Evolutionary conservation across 768 basidiomycete genomes (phyloP), one percentile per base, ranked within the genome.

Genomic region (Pisolithus tinctorius): DNA sequence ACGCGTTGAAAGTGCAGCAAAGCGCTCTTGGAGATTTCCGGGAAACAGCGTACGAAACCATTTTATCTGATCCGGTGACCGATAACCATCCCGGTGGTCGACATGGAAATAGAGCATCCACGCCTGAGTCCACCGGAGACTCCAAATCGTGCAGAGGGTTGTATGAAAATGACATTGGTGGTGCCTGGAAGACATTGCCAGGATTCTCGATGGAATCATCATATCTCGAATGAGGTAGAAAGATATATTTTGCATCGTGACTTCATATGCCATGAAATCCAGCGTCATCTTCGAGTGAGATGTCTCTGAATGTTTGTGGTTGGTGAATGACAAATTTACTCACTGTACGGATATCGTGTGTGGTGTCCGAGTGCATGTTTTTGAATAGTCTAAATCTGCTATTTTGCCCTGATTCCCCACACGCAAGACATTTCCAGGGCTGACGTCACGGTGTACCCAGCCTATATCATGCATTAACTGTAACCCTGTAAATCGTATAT

Each of bases 401-500:
- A 59, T 16, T 25, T 54, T 57, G 1, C 13, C 49, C 4, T 20
- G 26, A 11, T 5, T 36, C 51, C 2, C 42, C 41, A 46, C 43
- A 6, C 50, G 20, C 8, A 59, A 37, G 14, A 59, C 44, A 36
- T 59, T 59, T 6, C 56, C 58, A 13, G 48, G n/a, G 30, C 58
- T 59, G 36, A 59, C 44, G 30, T 59, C 58, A 8, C 55, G 53
- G 44, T 59, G 58, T 8, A 59, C 50, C 58, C 58, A 59, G 30
- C 56, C 53, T 3, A 17, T 29, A 8, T 27, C 20, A 25, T 57
- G 56, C 16, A 59, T 37, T 6, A 40, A 9, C 7, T 40, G n/a
- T 13, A 59, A 46, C 8, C 26, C 58, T 58, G 30, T 25, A 48
- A 20, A 34, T 20, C 27, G 30, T n/a, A 26, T 27, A 7, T 8